Conservation (phyloP, 2,329 filamentous ascomycete species). For the Claviceps citrina region DNA sequence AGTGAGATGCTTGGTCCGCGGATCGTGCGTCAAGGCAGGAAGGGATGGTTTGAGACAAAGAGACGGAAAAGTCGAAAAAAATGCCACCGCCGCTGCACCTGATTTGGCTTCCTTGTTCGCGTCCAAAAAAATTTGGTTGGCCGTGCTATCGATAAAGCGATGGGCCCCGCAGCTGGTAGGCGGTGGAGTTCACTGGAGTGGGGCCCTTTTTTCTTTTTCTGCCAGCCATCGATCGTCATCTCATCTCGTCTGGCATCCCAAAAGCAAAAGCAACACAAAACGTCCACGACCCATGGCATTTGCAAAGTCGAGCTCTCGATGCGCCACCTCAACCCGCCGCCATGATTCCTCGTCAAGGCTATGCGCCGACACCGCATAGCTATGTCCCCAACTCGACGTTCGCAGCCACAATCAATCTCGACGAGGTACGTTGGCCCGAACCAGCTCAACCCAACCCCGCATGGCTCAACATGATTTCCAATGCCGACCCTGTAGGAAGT, state of each 20-base stretch:
- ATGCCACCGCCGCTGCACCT: too few species aligned
- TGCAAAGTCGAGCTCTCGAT: conserved; percentile 11
- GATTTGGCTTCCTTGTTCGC: too few species aligned
- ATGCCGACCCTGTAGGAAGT: conserved; percentile 50
- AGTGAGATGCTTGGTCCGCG: too few species aligned
- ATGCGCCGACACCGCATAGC: conserved; percentile 80
- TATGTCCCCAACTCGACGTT: conserved; percentile 75
- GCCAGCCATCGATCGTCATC: conserved; percentile 10
- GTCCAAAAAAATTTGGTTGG: conserved; percentile 6
- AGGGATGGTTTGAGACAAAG: too few species aligned
- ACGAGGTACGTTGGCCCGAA: conserved; percentile 48
- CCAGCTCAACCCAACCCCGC: too few species aligned
- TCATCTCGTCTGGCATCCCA: too few species aligned
- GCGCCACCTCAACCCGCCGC: conserved; percentile 16
- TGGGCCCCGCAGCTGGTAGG: conserved; percentile 16
- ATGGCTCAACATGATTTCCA: neutral
- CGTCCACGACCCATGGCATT: neutral
- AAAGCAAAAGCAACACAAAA: too few species aligned
- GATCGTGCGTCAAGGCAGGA: too few species aligned
- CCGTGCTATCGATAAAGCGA: conserved; percentile 21
- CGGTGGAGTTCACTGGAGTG: too few species aligned
- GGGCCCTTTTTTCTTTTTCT: conserved; percentile 12
- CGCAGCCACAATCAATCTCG: conserved; percentile 81
- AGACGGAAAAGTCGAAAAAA: neutral
- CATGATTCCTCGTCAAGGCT: conserved; percentile 50